These are phyloP conservation scores for Mrakia blollopis DNA, from an alignment of 768 basidiomycete genomes.

Conservation along the genomic window DNA sequence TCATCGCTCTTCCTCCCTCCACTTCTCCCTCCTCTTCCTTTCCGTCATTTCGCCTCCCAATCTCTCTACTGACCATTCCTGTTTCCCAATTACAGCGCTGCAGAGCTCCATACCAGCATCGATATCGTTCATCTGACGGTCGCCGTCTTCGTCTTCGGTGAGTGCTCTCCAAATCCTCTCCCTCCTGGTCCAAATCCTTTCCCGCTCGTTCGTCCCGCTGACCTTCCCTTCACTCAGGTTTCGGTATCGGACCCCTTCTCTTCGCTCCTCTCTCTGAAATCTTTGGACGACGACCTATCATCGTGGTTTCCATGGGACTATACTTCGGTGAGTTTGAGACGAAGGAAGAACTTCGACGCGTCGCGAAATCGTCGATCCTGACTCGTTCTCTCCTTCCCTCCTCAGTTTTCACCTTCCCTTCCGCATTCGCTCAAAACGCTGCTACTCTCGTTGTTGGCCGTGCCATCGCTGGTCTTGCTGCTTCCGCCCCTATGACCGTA, in stretches of 20 bases:
- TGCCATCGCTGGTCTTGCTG: constrained; percentile 40
- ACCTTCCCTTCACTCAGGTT: constrained; percentile 25
- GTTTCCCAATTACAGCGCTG: background rate
- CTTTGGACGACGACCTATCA: constrained; percentile 39
- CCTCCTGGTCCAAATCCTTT: background rate
- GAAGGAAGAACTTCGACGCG: too few relatives aligned
- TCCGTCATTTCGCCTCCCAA: too few relatives aligned
- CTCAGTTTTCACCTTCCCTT: constrained; percentile 42
- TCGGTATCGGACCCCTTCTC: constrained; percentile 40
- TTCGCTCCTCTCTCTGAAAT: constrained; percentile 42
- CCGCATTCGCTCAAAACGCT: constrained; percentile 39
- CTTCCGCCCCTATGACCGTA: constrained; percentile 39
- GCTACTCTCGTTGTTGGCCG: constrained; percentile 41
- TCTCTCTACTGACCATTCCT: too few relatives aligned
- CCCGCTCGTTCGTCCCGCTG: background rate
- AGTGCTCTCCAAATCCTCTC: background rate
- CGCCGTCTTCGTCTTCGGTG: background rate
- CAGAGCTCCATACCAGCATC: constrained; percentile 34
- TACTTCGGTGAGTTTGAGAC: constrained; percentile 33
- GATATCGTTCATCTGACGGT: constrained; percentile 33
- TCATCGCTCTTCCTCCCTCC: too few relatives aligned
- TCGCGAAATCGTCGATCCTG: background rate
- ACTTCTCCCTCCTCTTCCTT: too few relatives aligned
- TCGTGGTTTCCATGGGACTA: constrained; percentile 38
- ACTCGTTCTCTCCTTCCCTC: background rate